Evolutionary conservation across 192 early-diverging fungal species (phyloP), one percentile per base, ranked within the genome.

Genomic region (Podila verticillata): DNA sequence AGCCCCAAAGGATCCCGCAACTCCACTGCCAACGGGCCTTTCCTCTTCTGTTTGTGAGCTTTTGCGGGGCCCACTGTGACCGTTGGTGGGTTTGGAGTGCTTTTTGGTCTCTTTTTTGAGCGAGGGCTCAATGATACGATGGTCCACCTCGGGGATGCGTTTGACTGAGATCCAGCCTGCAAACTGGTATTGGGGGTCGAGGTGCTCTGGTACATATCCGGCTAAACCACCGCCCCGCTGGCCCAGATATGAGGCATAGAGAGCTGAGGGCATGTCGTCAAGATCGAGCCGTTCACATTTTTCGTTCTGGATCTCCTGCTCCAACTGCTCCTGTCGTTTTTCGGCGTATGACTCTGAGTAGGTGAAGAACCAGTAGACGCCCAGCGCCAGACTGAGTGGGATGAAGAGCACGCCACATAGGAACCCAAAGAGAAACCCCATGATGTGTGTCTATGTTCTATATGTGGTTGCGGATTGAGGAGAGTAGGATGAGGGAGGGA

Each of bases 151-250:
- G 13, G 77, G 70, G 31, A 60, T 72, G 34, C 77, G 69, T 54
- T 80, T 80, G 65, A 80, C 69, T 3, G 77, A 72, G 56, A 80
- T 72, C 77, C 77, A 80, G 20, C 77, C 77, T 54, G 69, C 58
- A 34, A 80, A 80, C 54, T 80, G 77, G 31, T 80, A 80, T 35
- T 68, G 77, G 15, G 77, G 68, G 47, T 80, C 77, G 30, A 80
- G 61, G 36, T 80, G 70, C 57, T 80, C 77, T 26, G 70, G 77
- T 34, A 68, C 47, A 47, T 54, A 24, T 48, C 57, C 77, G 39
- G 47, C 22, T 59, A 74, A 34, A 57, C 65, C 65, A 49, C 64
- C 65, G 59, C 51, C 48, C 30, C 44, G 67, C 26, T 61, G 67
- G 12, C 67, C 58, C 17, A 80, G 36, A 39, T 80, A 80, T 7